Evolutionary conservation across 2,329 filamentous ascomycete species (phyloP).

Genomic region (Cladobotryum protrusum): DNA sequence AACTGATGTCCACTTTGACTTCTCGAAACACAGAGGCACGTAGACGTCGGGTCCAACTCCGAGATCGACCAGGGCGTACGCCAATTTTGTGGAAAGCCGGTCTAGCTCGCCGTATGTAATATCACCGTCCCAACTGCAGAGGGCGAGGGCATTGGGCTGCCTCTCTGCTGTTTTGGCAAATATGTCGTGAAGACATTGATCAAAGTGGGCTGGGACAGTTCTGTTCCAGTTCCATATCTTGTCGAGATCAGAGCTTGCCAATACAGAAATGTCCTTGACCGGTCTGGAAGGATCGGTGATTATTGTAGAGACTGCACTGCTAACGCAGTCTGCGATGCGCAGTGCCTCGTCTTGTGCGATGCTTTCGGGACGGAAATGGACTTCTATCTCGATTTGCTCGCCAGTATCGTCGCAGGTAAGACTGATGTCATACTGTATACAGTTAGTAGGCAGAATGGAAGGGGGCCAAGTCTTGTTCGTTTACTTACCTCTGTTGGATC

Average conservation of each 20-base stretch:
- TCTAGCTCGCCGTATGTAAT: slow-evolving; percentile 19
- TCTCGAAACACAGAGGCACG: slow-evolving; percentile 14
- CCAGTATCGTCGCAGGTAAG: not conserved
- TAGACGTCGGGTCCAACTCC: slow-evolving; percentile 20
- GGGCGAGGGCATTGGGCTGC: slow-evolving; percentile 11
- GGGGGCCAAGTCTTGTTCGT: too few relatives aligned
- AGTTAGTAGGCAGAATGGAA: not conserved
- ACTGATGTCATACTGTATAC: not conserved
- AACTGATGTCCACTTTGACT: slow-evolving; percentile 13
- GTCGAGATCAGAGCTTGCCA: too few relatives aligned
- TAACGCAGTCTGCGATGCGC: not conserved
- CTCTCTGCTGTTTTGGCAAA: not conserved
- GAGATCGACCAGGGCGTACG: not conserved
- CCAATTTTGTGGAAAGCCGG: slow-evolving; percentile 1
- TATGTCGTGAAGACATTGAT: not conserved
- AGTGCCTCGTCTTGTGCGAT: not conserved
- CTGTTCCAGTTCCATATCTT: too few relatives aligned
- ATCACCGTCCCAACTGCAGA: slow-evolving; percentile 18
- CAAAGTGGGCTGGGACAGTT: not conserved
- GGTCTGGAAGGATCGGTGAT: not conserved
- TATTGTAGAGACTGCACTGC: not conserved
- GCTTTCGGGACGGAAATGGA: not conserved
- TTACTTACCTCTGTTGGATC: slow-evolving; percentile 1
- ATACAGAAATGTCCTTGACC: not conserved
- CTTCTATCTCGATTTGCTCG: not conserved